Percentiles rank a stretch among this genome's conserved stretches.
phyloP scores from a whole-genome alignment of 495 filamentous ascomycete species.

The Podospora pseudopauciseta region DNA sequence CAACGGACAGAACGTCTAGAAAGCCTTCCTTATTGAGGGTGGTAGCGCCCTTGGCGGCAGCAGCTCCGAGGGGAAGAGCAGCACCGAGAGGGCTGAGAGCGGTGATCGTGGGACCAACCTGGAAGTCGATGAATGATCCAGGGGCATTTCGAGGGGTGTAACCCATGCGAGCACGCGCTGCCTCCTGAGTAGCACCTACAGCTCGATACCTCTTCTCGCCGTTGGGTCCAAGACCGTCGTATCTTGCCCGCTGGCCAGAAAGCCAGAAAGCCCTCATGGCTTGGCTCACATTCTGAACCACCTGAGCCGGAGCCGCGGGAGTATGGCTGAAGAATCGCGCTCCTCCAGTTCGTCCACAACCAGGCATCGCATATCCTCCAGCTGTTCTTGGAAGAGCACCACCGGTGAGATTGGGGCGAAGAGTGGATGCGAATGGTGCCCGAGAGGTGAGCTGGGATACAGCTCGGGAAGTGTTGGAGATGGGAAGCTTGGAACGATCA shows the following conservation, averaged over 20 bases:
- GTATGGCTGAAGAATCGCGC: constrained; percentile 87
- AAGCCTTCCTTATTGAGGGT: constrained; percentile 76
- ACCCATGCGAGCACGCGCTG: constrained; percentile 60
- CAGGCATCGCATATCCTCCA: constrained; percentile 76
- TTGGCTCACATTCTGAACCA: constrained; percentile 89
- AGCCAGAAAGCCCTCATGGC: constrained; percentile 86
- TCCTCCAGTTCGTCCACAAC: constrained; percentile 63
- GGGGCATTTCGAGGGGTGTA: constrained; percentile 53
- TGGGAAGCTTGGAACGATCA: constrained; percentile 62
- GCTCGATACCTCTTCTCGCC: constrained; percentile 76
- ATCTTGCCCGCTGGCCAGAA: constrained; percentile 80
- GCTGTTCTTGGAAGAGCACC: constrained; percentile 80
- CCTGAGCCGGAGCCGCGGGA: constrained; percentile 78
- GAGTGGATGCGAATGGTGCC: constrained; percentile 83
- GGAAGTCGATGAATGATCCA: constrained; percentile 80
- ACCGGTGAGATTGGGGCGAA: constrained; percentile 89
- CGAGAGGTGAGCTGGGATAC: constrained; percentile 65
- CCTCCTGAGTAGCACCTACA: constrained; percentile 65
- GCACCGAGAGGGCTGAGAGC: constrained; percentile 62
- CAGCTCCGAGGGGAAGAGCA: constrained; percentile 32
- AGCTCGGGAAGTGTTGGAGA: constrained; percentile 61
- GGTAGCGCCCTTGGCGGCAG: constrained; percentile 30
- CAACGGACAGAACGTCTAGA: constrained; percentile 75
- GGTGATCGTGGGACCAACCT: constrained; percentile 81
- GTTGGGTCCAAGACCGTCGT: constrained; percentile 64